These are phyloP conservation scores for Lentithecium fluviatile DNA, from an alignment of 495 filamentous ascomycete genomes.

Conservation along the genomic window DNA sequence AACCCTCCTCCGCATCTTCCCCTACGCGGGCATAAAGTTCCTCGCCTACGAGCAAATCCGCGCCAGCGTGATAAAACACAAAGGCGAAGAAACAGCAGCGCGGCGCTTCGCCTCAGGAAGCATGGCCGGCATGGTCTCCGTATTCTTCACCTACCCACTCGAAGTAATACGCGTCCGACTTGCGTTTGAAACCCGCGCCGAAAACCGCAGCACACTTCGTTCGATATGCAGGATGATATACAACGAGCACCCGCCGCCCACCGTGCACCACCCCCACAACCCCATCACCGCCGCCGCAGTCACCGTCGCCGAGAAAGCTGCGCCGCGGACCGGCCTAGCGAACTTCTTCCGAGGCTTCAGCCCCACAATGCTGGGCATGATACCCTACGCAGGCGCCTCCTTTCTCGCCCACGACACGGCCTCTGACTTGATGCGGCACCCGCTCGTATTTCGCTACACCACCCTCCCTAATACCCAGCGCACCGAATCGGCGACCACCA, in stretches of 20 bases:
- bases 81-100: constrained; percentile 72
- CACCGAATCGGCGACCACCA: constrained; percentile 42
- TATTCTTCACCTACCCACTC: constrained; percentile 93
- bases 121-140: constrained; percentile 80
- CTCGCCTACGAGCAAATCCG: constrained; percentile 96
- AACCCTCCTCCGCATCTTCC: constrained; percentile 91
- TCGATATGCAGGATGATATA: constrained; percentile 83
- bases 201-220: constrained; percentile 62
- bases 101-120: constrained; percentile 77
- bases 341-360: constrained; percentile 97
- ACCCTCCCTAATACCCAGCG: constrained; percentile 51
- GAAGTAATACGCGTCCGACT: constrained; percentile 90
- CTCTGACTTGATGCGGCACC: constrained; percentile 74
- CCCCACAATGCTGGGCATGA: constrained; percentile 86
- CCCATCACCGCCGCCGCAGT: constrained; percentile 38
- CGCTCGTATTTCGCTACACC: constrained; percentile 65
- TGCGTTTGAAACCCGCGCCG: constrained; percentile 83
- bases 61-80: constrained; percentile 64
- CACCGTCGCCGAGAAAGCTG: constrained; percentile 45
- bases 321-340: constrained; percentile 64
- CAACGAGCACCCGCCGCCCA: constrained; percentile 56
- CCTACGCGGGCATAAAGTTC: constrained; percentile 97
- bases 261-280: constrained; percentile 36
- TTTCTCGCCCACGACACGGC: constrained; percentile 92
- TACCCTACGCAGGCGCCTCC: constrained; percentile 95